phyloP scores from a whole-genome alignment of 129 eudicot genomes.

The Deinandra increscens region DNA sequence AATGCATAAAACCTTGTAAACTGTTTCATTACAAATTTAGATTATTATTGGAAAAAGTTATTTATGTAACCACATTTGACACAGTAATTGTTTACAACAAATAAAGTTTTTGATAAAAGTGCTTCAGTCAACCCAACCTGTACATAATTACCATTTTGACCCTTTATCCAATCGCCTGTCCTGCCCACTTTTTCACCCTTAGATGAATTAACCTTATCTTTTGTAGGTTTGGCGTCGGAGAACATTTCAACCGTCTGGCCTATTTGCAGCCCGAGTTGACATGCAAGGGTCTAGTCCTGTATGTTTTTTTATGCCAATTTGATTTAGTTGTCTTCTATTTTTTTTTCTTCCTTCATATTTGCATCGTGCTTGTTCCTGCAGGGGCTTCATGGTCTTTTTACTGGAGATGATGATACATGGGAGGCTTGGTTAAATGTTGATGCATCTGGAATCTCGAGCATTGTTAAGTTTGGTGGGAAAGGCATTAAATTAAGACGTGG shows the following conservation, averaged over 20 bases:
- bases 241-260: constrained; percentile 95
- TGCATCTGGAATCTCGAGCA: constrained; percentile 70
- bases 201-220: constrained; percentile 13
- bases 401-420: constrained; percentile 99
- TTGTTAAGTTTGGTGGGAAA: constrained; percentile 58
- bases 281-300: constrained; percentile 92
- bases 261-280: constrained; percentile 97
- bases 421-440: constrained; percentile 85
- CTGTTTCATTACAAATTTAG: neutral
- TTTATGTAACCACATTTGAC: neutral
- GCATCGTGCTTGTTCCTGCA: constrained; percentile 30
- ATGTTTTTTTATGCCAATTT: constrained; percentile 30
- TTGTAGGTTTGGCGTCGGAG: constrained; percentile 94
- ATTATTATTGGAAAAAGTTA: neutral
- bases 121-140: neutral
- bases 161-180: neutral
- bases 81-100: neutral
- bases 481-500: constrained; percentile 87
- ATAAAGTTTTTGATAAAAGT: neutral
- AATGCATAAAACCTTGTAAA: constrained; percentile 3
- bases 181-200: neutral
- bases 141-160: neutral
- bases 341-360: neutral
- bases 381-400: constrained; percentile 96
- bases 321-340: neutral